Evolutionary conservation across 2,329 filamentous ascomycete genomes (phyloP).

Genomic region (Phyllosticta citribraziliensis): DNA sequence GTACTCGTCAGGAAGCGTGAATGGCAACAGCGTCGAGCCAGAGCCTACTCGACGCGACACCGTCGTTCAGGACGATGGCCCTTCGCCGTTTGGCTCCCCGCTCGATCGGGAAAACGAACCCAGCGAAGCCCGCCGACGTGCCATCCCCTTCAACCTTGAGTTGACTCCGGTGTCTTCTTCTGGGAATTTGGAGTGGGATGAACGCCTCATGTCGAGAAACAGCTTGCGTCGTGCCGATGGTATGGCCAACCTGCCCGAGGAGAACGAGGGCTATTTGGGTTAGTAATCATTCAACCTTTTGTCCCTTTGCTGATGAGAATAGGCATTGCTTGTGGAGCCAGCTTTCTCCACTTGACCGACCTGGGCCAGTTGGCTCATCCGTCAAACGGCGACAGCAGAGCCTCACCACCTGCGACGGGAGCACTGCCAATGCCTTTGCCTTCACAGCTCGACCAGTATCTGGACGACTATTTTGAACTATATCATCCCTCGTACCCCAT

Average conservation of each 20-base stretch:
- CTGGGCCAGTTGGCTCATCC: not conserved
- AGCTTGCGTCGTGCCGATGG: not conserved
- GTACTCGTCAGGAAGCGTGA: not conserved
- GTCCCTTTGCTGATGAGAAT: not conserved
- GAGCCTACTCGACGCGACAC: not conserved
- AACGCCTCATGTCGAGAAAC: not conserved
- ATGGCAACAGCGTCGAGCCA: not conserved
- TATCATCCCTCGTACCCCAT: slow-evolving; percentile 40
- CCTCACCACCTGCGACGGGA: not conserved
- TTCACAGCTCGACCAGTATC: slow-evolving; percentile 12
- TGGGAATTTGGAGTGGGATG: slow-evolving; percentile 7
- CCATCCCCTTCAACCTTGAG: slow-evolving; percentile 1
- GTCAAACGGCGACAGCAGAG: not conserved
- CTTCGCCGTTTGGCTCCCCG: not conserved
- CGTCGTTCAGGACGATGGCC: not conserved
- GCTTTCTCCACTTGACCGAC: slow-evolving; percentile 1
- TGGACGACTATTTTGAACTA: slow-evolving; percentile 38
- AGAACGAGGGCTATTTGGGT: slow-evolving; percentile 5
- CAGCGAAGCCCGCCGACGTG: not conserved
- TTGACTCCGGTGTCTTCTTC: not conserved
- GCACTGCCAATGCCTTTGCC: not conserved
- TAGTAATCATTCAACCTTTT: not conserved
- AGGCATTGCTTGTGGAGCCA: slow-evolving; percentile 1
- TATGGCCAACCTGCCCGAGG: slow-evolving; percentile 1
- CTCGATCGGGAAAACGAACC: not conserved